Evolutionary conservation across 2,329 filamentous ascomycete species (phyloP).

Genomic region (Monosporascus sp.): DNA sequence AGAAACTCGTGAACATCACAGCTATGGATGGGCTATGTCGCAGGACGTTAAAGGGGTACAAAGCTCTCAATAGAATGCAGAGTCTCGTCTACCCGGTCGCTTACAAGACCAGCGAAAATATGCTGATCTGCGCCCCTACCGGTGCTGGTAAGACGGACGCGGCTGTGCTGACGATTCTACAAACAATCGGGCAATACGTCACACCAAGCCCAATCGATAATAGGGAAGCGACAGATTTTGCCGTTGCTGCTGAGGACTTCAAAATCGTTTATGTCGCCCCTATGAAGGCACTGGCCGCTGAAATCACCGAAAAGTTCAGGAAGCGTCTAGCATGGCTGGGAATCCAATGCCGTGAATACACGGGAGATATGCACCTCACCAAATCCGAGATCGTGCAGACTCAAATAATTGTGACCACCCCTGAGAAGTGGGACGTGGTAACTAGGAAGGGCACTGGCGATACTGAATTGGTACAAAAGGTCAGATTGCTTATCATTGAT

Average conservation of each 20-base stretch:
- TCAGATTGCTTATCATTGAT: constrained; percentile 92
- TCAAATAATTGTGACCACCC: constrained; percentile 96
- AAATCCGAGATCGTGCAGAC: constrained; percentile 94
- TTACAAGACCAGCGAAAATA: constrained; percentile 94
- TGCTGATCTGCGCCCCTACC: constrained; percentile 96
- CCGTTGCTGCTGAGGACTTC: constrained; percentile 80
- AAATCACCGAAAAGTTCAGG: constrained; percentile 90
- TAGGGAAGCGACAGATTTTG: constrained; percentile 69
- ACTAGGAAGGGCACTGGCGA: constrained; percentile 96
- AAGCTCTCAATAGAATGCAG: constrained; percentile 93
- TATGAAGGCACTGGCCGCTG: constrained; percentile 96
- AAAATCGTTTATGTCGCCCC: constrained; percentile 98
- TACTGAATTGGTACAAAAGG: constrained; percentile 95
- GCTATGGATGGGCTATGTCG: constrained; percentile 86
- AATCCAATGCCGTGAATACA: constrained; percentile 86
- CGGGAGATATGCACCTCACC: constrained; percentile 97
- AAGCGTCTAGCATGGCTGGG: constrained; percentile 92
- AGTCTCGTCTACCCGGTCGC: constrained; percentile 93
- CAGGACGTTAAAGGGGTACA: constrained; percentile 92
- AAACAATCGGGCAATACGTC: constrained; percentile 81
- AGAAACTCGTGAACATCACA: constrained; percentile 70
- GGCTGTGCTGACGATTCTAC: constrained; percentile 92
- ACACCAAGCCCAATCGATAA: constrained; percentile 74
- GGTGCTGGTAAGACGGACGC: constrained; percentile 99
- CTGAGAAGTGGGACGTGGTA: constrained; percentile 99